Evolutionary conservation across 148 eudicot species (phyloP).

Genomic region (Camellia sinensis): DNA sequence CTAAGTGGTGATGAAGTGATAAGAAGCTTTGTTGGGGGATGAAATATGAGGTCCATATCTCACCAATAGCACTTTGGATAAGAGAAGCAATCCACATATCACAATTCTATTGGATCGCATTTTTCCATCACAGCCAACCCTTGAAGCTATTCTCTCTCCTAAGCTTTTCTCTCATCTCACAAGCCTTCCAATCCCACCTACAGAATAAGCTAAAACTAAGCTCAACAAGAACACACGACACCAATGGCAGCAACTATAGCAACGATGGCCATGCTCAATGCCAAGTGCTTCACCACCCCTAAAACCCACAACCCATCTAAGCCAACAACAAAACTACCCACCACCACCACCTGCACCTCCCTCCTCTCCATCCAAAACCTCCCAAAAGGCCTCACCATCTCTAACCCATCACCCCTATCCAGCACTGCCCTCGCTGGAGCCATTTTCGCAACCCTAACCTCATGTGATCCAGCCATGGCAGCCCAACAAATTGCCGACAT

Average conservation of each 20-base stretch:
- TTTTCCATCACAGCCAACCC: neutral
- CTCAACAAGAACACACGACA: neutral
- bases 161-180: neutral
- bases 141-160: neutral
- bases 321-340: slow-evolving; percentile 19
- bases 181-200: neutral
- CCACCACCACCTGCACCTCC: slow-evolving; percentile 26
- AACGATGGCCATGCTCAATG: slow-evolving; percentile 68
- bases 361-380: slow-evolving; percentile 45
- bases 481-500: slow-evolving; percentile 81
- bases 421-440: slow-evolving; percentile 70
- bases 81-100: slow-evolving; percentile 56
- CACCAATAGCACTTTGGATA: slow-evolving; percentile 49
- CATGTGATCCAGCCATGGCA: slow-evolving; percentile 74
- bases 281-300: slow-evolving; percentile 46
- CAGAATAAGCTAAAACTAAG: neutral
- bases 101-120: slow-evolving; percentile 47
- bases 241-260: slow-evolving; percentile 87
- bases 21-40: slow-evolving; percentile 50
- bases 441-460: slow-evolving; percentile 56
- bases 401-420: slow-evolving; percentile 24
- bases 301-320: slow-evolving; percentile 26
- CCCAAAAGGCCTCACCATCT: slow-evolving; percentile 42
- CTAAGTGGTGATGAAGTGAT: slow-evolving; percentile 38
- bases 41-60: slow-evolving; percentile 49